Conservation (phyloP, 2,329 filamentous ascomycete genomes). For the Calonectria pseudoturangicola region DNA sequence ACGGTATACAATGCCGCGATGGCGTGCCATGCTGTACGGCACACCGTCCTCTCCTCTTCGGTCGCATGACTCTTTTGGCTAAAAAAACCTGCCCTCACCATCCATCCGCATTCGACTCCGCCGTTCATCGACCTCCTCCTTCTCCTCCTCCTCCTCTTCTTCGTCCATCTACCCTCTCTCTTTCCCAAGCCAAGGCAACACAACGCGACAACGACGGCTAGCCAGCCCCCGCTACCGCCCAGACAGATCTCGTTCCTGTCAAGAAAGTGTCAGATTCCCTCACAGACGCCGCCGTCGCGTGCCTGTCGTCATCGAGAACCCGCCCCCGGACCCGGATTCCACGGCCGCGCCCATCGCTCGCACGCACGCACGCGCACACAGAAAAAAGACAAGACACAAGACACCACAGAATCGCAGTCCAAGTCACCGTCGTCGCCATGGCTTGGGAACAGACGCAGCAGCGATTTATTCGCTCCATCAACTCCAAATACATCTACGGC, state of each 20-base stretch:
- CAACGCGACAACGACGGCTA: not conserved
- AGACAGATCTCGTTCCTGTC: conserved; percentile 10
- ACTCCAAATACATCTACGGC: conserved; percentile 81
- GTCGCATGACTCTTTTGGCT: conserved; percentile 34
- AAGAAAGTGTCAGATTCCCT: conserved; percentile 7
- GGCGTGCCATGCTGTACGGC: conserved; percentile 6
- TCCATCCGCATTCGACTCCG: conserved; percentile 8
- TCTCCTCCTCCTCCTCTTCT: not conserved
- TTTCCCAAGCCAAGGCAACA: not conserved
- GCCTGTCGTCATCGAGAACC: conserved; percentile 40
- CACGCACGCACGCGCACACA: not conserved
- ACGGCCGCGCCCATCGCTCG: conserved; percentile 13
- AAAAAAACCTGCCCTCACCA: conserved; percentile 22
- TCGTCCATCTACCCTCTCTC: not conserved
- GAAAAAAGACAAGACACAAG: too few relatives aligned
- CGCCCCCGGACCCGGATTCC: conserved; percentile 13
- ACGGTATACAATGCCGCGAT: conserved; percentile 37
- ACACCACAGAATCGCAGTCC: not conserved
- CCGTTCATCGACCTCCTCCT: conserved; percentile 11
- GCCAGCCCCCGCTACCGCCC: conserved; percentile 4
- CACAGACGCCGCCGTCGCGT: conserved; percentile 19
- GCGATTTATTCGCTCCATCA: conserved; percentile 79
- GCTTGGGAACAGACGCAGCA: conserved; percentile 75
- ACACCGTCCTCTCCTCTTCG: conserved; percentile 13
- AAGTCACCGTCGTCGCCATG: conserved; percentile 69